A percentile compares a stretch with the other conserved stretches of the same genome.
phyloP scores from a whole-genome alignment of 2,329 filamentous ascomycete species.

The Diaporthe aspalathi region DNA sequence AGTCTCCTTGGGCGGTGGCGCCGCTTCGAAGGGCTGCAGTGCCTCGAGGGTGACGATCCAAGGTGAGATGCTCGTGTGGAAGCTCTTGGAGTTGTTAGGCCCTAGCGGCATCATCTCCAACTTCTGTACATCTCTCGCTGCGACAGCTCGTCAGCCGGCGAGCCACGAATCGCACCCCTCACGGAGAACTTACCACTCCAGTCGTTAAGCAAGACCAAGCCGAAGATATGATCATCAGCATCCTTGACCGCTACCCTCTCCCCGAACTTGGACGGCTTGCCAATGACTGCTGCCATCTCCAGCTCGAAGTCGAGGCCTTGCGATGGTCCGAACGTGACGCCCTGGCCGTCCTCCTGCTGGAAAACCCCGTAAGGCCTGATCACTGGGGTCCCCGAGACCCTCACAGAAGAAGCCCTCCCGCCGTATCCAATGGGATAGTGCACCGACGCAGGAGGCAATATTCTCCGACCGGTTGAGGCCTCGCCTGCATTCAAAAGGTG shows the following conservation, averaged over 20 bases:
- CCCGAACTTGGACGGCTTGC: constrained; percentile 52
- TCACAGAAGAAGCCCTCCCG: constrained; percentile 65
- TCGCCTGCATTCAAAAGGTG: constrained; percentile 62
- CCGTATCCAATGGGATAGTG: constrained; percentile 65
- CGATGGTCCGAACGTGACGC: constrained; percentile 48
- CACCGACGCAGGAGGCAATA: constrained; percentile 58
- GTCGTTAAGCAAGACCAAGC: constrained; percentile 71
- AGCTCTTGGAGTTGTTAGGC: constrained; percentile 71
- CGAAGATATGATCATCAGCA: constrained; percentile 70
- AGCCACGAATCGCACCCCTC: constrained; percentile 43
- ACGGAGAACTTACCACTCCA: constrained; percentile 62
- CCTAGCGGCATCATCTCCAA: constrained; percentile 71
- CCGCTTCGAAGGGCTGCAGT: constrained; percentile 67
- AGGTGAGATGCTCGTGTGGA: constrained; percentile 69
- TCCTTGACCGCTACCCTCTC: constrained; percentile 55
- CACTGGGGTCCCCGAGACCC: constrained; percentile 60
- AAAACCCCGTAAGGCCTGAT: constrained; percentile 60
- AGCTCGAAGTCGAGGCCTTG: constrained; percentile 55
- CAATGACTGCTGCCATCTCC: constrained; percentile 58
- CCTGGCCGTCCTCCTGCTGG: constrained; percentile 41
- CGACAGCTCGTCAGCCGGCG: constrained; percentile 33
- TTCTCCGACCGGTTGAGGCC: constrained; percentile 43
- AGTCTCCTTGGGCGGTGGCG: constrained; percentile 42
- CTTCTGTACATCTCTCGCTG: constrained; percentile 70
- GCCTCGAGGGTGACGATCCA: constrained; percentile 73